Percentiles rank a stretch among this genome's conserved stretches.
Evolutionary conservation across 2,329 filamentous ascomycete species (phyloP).

Genomic region (Grosmannia huntii): DNA sequence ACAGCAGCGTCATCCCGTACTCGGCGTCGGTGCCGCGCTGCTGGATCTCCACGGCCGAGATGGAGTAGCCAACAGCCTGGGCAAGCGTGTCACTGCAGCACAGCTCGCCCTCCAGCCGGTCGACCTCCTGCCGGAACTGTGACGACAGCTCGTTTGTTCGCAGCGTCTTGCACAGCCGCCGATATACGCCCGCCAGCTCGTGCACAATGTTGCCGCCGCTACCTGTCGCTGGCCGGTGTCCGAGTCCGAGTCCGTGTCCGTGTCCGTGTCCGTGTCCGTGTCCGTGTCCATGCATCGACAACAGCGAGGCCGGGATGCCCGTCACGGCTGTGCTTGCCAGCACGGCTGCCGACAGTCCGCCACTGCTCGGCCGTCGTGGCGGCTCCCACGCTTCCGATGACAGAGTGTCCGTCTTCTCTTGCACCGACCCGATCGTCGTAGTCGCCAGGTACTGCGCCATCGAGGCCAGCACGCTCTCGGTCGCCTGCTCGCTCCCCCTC

Average conservation of each 20-base stretch:
- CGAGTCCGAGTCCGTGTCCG: background rate
- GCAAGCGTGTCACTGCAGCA: slow-evolving; percentile 46
- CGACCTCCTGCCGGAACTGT: slow-evolving; percentile 20
- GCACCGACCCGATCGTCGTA: slow-evolving; percentile 26
- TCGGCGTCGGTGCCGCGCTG: slow-evolving; percentile 73
- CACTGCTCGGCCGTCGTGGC: slow-evolving; percentile 5
- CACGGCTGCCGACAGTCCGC: no score
- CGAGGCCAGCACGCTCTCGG: slow-evolving; percentile 20
- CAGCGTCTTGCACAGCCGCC: slow-evolving; percentile 46
- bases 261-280: background rate
- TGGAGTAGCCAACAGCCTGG: slow-evolving; percentile 64
- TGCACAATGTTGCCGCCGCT: slow-evolving; percentile 23
- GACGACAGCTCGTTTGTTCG: slow-evolving; percentile 38
- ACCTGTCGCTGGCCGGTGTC: background rate
- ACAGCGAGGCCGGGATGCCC: background rate
- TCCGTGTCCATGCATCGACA: background rate
- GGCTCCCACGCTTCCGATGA: slow-evolving; percentile 31
- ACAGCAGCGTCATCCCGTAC: slow-evolving; percentile 61
- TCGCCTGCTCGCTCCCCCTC: slow-evolving; percentile 19
- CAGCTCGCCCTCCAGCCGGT: slow-evolving; percentile 28
- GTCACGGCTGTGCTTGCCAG: no score
- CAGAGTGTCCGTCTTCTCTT: slow-evolving; percentile 23
- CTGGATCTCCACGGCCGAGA: slow-evolving; percentile 80
- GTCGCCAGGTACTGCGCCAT: slow-evolving; percentile 26
- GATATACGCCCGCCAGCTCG: slow-evolving; percentile 49